phyloP scores from a whole-genome alignment of 257 asterid species.

The Gynochthodes officinalis region DNA sequence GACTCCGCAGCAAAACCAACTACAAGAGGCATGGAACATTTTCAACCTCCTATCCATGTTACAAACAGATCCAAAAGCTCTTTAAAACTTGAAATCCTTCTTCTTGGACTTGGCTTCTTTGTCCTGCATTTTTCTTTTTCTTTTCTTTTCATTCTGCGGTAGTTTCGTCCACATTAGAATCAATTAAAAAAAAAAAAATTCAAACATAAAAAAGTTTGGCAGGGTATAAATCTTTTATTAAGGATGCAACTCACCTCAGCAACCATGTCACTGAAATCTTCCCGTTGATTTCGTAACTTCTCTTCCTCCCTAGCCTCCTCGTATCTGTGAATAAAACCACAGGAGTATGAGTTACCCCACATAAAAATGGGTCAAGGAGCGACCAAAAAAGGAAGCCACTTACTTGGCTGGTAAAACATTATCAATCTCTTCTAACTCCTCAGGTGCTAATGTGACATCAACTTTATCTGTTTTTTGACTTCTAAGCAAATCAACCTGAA shows the following conservation, averaged over 20 bases:
- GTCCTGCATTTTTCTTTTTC: constrained; percentile 91
- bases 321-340: constrained; percentile 40
- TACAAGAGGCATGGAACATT: neutral
- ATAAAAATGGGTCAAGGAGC: neutral
- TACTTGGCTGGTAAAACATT: constrained; percentile 92
- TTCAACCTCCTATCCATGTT: neutral
- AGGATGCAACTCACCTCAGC: constrained; percentile 60
- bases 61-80: neutral
- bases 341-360: neutral
- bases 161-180: constrained; percentile 17
- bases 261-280: constrained; percentile 99
- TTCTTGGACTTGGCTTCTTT: constrained; percentile 88
- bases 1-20: neutral
- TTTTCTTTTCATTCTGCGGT: constrained; percentile 75
- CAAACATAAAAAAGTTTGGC: neutral
- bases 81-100: constrained; percentile 82
- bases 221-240: neutral
- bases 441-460: constrained; percentile 87
- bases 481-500: constrained; percentile 83
- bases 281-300: constrained; percentile 71
- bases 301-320: constrained; percentile 99
- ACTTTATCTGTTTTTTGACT: constrained; percentile 93
- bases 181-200: neutral
- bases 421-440: constrained; percentile 86
- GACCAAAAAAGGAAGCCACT: constrained; percentile 17